These are phyloP conservation scores for Trichosporon faecale DNA, from an alignment of 1,284 basidiomycete species.

Conservation along the genomic window DNA sequence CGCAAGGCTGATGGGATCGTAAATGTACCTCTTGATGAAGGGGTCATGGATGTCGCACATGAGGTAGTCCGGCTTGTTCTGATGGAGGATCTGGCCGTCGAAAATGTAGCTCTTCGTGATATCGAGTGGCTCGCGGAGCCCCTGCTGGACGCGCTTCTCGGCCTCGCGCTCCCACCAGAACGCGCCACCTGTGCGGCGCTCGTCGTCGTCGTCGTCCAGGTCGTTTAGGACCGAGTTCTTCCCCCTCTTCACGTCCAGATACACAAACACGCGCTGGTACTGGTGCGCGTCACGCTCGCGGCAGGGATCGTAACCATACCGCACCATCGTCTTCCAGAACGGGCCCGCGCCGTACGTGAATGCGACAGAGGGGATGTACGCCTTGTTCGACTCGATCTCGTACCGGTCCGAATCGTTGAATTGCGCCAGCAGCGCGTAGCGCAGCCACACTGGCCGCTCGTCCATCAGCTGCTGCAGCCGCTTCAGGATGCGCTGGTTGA, in stretches of 20 bases:
- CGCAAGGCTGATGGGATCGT: constrained; percentile 64
- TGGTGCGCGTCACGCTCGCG: constrained; percentile 66
- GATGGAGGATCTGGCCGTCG: constrained; percentile 73
- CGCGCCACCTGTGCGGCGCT: constrained; percentile 26
- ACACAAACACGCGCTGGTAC: constrained; percentile 81
- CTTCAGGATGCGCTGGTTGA: constrained; percentile 60
- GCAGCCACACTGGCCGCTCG: constrained; percentile 82
- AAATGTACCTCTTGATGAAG: constrained; percentile 73
- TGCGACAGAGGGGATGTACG: constrained; percentile 54
- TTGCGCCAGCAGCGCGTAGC: constrained; percentile 77
- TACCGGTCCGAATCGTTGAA: constrained; percentile 59
- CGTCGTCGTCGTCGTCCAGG: constrained; percentile 32
- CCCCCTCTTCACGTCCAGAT: constrained; percentile 29
- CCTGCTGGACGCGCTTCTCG: constrained; percentile 29
- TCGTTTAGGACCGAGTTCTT: constrained; percentile 32
- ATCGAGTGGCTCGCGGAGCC: constrained; percentile 38
- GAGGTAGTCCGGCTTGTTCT: constrained; percentile 85
- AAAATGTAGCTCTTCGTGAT: constrained; percentile 68
- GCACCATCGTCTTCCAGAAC: constrained; percentile 84
- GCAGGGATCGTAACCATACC: constrained; percentile 86
- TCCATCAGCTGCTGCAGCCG: constrained; percentile 47
- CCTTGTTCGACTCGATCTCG: constrained; percentile 44
- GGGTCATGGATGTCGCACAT: constrained; percentile 86
- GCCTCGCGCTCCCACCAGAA: constrained; percentile 44
- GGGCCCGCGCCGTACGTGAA: constrained; percentile 93